Conservation (phyloP, 2,329 filamentous ascomycete species). For the Colletotrichum paranaense region DNA sequence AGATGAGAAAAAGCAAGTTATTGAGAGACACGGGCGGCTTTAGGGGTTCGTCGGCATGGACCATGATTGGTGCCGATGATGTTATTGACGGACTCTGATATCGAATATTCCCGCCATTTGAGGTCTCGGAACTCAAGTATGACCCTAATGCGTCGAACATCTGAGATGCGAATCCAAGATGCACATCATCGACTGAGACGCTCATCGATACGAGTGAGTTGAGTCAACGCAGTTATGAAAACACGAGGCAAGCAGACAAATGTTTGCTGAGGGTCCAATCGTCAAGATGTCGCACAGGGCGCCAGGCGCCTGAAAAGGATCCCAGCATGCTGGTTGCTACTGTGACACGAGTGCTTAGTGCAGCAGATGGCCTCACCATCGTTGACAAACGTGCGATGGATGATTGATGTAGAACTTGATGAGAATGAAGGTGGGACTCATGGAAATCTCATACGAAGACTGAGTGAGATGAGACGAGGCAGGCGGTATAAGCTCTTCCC, state of each 20-base stretch:
- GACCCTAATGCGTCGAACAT: neutral
- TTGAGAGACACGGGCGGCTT: neutral
- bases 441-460: neutral
- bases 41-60: neutral
- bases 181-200: neutral
- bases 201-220: neutral
- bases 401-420: neutral
- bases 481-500: neutral
- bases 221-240: neutral
- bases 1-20: neutral
- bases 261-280: neutral
- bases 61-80: neutral
- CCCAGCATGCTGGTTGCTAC: neutral
- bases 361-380: neutral
- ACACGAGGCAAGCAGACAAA: neutral
- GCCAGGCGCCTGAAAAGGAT: neutral
- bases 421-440: too few relatives aligned
- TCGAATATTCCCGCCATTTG: neutral
- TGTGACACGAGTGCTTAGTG: neutral
- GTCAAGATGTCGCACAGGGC: conserved; percentile 4
- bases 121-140: neutral
- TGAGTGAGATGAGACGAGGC: neutral
- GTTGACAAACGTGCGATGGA: neutral
- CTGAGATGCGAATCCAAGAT: neutral
- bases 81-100: neutral